These are phyloP conservation scores for Zygosaccharomyces sapae DNA, from an alignment of 1,139 yeast genomes.

Conservation along the genomic window DNA sequence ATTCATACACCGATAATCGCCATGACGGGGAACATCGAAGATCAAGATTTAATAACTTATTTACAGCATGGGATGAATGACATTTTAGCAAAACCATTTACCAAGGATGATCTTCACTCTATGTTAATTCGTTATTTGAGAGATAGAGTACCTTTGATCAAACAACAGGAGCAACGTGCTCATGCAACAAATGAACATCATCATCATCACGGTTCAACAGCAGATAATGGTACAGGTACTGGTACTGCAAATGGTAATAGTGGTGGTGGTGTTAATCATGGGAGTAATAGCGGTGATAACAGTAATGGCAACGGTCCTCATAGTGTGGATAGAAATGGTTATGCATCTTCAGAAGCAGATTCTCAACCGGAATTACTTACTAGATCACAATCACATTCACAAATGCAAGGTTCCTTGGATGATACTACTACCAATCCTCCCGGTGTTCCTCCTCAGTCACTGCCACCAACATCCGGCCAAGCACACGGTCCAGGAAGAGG, in stretches of 20 bases:
- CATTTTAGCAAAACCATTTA: constrained; percentile 86
- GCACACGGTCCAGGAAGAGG: constrained; percentile 6
- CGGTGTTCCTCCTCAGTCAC: constrained; percentile 9
- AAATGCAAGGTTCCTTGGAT: constrained; percentile 7
- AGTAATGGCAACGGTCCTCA: neutral
- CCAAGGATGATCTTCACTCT: constrained; percentile 73
- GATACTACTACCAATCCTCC: neutral
- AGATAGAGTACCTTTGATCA: constrained; percentile 37
- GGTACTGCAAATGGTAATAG: neutral
- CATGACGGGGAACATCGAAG: constrained; percentile 87
- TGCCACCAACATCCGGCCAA: constrained; percentile 8
- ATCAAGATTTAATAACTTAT: constrained; percentile 74
- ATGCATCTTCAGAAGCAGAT: neutral
- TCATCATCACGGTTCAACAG: neutral
- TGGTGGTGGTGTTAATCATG: neutral
- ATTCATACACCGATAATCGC: constrained; percentile 85
- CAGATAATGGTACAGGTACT: neutral
- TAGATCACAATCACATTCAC: constrained; percentile 10
- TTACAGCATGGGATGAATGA: constrained; percentile 89
- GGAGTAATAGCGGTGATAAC: neutral
- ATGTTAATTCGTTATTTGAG: constrained; percentile 66
- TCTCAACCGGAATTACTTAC: constrained; percentile 1
- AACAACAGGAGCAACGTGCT: constrained; percentile 13
- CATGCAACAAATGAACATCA: neutral
- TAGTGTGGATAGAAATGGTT: neutral